These are phyloP conservation scores for Solanum ossicruentum DNA, from an alignment of 257 asterid genomes.

Conservation along the genomic window DNA sequence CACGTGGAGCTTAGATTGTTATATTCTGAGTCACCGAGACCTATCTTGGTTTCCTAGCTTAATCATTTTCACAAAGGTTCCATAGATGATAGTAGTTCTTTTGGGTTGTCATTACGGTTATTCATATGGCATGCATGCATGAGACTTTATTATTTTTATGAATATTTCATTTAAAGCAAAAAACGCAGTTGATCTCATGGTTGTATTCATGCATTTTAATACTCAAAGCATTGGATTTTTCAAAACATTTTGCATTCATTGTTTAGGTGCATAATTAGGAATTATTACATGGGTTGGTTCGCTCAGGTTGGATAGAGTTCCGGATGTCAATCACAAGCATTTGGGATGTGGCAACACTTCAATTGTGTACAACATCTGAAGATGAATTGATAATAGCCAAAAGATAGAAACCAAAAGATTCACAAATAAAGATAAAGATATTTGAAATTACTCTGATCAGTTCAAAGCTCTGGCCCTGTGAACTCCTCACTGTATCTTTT, in stretches of 20 bases:
- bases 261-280: background rate
- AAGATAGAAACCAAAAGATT: background rate
- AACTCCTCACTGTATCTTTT: conserved; percentile 53
- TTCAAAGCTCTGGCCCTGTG: conserved; percentile 62
- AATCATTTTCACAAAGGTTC: background rate
- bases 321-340: background rate
- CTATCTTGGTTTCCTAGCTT: background rate
- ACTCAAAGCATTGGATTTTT: background rate
- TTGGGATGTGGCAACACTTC: background rate
- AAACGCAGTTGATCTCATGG: background rate
- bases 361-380: background rate
- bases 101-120: background rate
- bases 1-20: background rate
- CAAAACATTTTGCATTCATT: background rate
- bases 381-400: background rate
- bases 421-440: background rate
- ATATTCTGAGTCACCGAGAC: background rate
- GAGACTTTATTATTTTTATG: background rate
- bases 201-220: background rate
- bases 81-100: background rate
- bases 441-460: conserved; percentile 48
- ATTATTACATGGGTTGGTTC: background rate
- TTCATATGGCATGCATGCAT: background rate
- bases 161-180: background rate
- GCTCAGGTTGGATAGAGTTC: background rate